Evolutionary conservation across 176 grass and related monocot genomes (phyloP), one percentile per base, ranked within the genome.

Genomic region (Hsuehochloa calcarea): DNA sequence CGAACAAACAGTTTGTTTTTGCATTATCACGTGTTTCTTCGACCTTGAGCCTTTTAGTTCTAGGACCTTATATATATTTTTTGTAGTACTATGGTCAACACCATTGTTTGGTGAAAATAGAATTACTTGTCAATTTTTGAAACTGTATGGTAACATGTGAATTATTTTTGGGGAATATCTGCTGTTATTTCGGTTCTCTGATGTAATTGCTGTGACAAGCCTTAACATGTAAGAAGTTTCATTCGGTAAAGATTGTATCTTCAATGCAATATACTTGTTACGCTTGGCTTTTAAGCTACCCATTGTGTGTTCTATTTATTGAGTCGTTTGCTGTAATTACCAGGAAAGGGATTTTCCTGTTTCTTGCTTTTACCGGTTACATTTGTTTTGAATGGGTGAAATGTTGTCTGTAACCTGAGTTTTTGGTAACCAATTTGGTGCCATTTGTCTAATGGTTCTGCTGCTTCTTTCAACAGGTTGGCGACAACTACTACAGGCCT

Each of bases 401-500:
- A 29, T 41, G 23, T 49, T 31, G n/a, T 47, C 2, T 68, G 17
- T 44, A 50, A 3, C 20, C n/a, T 20, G 2, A 17, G 20, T 43
- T 80, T 37, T 45, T 47, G 3, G 11, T 8, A 5, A 26, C 9
- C 6, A 49, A 39, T 2, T 26, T 4, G 5, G 16, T 49, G n/a
- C 6, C 8, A 23, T 45, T 35, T 37, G 44, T 4, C 10, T 81
- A 25, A 65, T 46, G 1, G 6, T 4, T 77, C 71, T 86, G 35
- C 56, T 54, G 54, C 14, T 27, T 55, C 1, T 12, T 65, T 71
- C 16, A 20, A 26, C 65, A 97, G 96, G 93, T 95, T 16, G 72
- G 85, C 0, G 96, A 93, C 52, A 92, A 91, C 79, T 85, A 94
- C 80, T 98, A 98, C 63, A 90, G 96, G 87, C 85, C 96, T 52